Conservation (phyloP, 345 rosid species). For the Toxicodendron radicans region DNA sequence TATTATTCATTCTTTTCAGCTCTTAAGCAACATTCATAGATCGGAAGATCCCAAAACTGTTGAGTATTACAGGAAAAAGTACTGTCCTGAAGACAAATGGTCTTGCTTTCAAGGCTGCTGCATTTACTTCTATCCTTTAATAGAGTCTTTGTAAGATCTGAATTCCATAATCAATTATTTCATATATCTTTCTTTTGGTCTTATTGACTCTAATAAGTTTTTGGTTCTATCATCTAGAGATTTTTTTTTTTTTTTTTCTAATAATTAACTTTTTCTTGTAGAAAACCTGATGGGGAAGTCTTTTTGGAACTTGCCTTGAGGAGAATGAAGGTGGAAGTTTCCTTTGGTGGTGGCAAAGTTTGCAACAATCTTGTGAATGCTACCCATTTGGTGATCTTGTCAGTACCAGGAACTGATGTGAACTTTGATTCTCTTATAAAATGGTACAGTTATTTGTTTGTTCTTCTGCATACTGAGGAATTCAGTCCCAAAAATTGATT, state of each 20-base stretch:
- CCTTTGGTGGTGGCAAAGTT: conserved; percentile 79
- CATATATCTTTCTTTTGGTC: neutral
- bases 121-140: conserved; percentile 47
- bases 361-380: conserved; percentile 55
- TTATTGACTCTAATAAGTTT: neutral
- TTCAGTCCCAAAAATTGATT: neutral
- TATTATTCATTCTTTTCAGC: conserved; percentile 48
- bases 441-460: conserved; percentile 37
- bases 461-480: neutral
- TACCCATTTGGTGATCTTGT: conserved; percentile 71
- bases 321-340: conserved; percentile 73
- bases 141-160: conserved; percentile 49
- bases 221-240: neutral
- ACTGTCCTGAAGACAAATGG: conserved; percentile 78
- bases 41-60: conserved; percentile 45
- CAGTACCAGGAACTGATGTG: conserved; percentile 39
- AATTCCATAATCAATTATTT: conserved; percentile 1
- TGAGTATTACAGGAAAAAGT: conserved; percentile 61
- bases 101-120: conserved; percentile 63
- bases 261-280: conserved; percentile 26
- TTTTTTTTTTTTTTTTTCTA: conserved; percentile 13
- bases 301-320: conserved; percentile 50
- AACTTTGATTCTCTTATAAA: conserved; percentile 43
- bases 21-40: conserved; percentile 61
- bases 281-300: conserved; percentile 58